Base-by-base conservation (phyloP, 352 stramenopile species). In the Elongisporangium anandrum region DNA sequence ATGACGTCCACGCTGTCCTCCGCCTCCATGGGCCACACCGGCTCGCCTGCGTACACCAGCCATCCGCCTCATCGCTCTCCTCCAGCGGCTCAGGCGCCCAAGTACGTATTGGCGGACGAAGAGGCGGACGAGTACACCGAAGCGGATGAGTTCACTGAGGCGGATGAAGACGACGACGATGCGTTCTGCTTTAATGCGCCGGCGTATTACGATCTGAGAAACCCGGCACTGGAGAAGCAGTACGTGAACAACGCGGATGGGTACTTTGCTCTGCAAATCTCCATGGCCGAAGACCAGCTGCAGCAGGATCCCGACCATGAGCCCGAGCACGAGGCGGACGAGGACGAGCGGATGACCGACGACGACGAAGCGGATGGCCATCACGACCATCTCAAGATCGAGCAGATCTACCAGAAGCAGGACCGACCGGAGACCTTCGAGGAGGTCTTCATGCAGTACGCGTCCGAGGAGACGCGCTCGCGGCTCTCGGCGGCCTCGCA, bases 191-290 rank as follows among this genome's bases (percentile, higher is more conserved):
- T 94, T 59, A 76, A 94, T 56, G 85, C 85, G 34, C 85, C 85
- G 22, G 73, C 77, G 39, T 94, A 91, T 64, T 94, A 92, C 74
- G 85, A 94, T 61, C 70, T 94, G 19, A 81, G 81, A 61, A 82
- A 92, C 58, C 81, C 81, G 21, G 68, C 76, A 56, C 67, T 84
- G 22, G 85, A 94, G 68, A 73, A 59, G 47, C 75, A 65, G 57
- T 94, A 94, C 64, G 80, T 94, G 34, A 92, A 92, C 71, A 92
- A 94, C 55, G 82, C 85, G 10, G 85, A 94, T 58, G 85, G 82
- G 8, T 94, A 94, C 62, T 94, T 94, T 50, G 86, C 74, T 20
- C 72, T 70, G 9, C 64, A 66, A 17, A 21, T 45, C 20, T 58
- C 70, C 0, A 63, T 69, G 52, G 47, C 48, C 21, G 47, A 62